Evolutionary conservation across 495 filamentous ascomycete species (phyloP).

Genomic region (Penicillium soppii): DNA sequence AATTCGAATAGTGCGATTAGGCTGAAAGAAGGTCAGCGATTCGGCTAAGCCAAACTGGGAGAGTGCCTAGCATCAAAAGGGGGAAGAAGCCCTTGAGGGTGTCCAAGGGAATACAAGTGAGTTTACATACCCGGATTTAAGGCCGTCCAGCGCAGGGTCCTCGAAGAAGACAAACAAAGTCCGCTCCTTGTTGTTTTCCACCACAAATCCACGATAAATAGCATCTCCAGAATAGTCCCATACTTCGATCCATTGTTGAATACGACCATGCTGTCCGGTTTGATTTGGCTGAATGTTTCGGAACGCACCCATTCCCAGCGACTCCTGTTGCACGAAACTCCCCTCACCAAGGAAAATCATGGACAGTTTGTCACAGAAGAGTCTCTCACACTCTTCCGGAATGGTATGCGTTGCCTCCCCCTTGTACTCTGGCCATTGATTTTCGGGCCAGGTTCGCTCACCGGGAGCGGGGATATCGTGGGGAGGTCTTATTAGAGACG

Average conservation of each 20-base stretch:
- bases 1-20: conserved; percentile 91
- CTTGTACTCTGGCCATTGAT: conserved; percentile 51
- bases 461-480: conserved; percentile 65
- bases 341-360: conserved; percentile 94
- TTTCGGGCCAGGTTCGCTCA: conserved; percentile 50
- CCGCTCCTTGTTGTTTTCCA: conserved; percentile 59
- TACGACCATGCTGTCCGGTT: conserved; percentile 29
- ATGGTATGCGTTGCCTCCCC: conserved; percentile 93
- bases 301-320: conserved; percentile 75
- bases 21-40: conserved; percentile 41
- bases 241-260: conserved; percentile 69
- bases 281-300: conserved; percentile 32
- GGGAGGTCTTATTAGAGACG: conserved; percentile 79
- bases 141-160: conserved; percentile 62
- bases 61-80: background rate
- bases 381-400: conserved; percentile 99
- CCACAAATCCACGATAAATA: conserved; percentile 81
- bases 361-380: conserved; percentile 94
- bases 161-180: conserved; percentile 89
- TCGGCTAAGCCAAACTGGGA: no score
- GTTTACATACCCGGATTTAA: conserved; percentile 79
- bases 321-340: conserved; percentile 61
- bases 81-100: background rate
- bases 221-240: conserved; percentile 85
- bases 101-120: background rate